These are phyloP conservation scores for Chrysoporthe cubensis DNA, from an alignment of 2,329 filamentous ascomycete species.

Conservation along the genomic window DNA sequence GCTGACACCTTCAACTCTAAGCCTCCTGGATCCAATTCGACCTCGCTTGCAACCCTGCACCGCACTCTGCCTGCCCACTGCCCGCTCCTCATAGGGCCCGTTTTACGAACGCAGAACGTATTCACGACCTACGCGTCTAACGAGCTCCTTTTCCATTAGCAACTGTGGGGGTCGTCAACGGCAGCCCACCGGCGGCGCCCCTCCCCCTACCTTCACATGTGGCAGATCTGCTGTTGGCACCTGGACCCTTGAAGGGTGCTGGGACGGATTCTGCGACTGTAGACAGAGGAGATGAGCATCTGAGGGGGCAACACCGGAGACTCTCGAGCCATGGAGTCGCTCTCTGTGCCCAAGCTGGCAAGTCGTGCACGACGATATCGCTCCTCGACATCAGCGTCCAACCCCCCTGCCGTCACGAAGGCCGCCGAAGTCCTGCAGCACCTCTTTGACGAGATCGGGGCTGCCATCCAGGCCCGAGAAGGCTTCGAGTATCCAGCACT, in stretches of 20 bases:
- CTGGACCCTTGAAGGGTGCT: constrained; percentile 43
- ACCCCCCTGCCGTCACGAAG: constrained; percentile 59
- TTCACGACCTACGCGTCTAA: not conserved
- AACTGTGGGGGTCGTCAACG: constrained; percentile 4
- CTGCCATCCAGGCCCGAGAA: constrained; percentile 39
- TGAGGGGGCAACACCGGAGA: constrained; percentile 10
- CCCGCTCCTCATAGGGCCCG: constrained; percentile 5
- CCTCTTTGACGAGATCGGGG: constrained; percentile 54
- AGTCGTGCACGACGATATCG: constrained; percentile 61
- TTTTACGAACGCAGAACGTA: not conserved
- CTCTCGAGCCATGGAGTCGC: constrained; percentile 24
- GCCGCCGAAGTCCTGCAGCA: constrained; percentile 61
- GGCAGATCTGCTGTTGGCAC: constrained; percentile 27
- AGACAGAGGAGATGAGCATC: constrained; percentile 25
- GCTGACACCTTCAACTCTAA: constrained; percentile 22
- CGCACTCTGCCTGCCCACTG: constrained; percentile 6
- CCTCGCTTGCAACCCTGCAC: constrained; percentile 1
- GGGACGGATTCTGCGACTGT: constrained; percentile 31
- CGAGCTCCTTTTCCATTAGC: not conserved
- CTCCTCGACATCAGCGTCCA: constrained; percentile 66
- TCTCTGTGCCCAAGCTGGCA: constrained; percentile 48
- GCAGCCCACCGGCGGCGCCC: constrained; percentile 15
- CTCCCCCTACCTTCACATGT: constrained; percentile 34
- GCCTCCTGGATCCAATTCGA: constrained; percentile 20
- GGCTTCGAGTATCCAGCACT: constrained; percentile 53